phyloP scores from a whole-genome alignment of 257 asterid genomes.

The Orobanche coerulescens region DNA sequence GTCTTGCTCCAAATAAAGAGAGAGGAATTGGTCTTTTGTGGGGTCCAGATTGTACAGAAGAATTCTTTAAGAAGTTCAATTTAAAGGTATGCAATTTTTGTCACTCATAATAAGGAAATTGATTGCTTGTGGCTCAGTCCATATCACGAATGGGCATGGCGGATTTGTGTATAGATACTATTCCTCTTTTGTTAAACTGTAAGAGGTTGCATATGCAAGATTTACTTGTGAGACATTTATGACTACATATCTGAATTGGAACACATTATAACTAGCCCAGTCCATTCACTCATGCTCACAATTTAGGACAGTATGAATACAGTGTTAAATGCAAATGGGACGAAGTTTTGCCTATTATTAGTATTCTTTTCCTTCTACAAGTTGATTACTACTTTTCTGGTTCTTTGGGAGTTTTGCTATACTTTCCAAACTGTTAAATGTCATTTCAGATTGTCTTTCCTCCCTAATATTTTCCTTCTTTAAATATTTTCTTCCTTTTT shows the following conservation, averaged over 20 bases:
- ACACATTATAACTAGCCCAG: background rate
- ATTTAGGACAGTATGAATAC: background rate
- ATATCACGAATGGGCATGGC: background rate
- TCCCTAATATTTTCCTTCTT: too few species aligned
- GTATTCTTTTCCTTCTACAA: background rate
- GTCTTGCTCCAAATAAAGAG: slow-evolving; percentile 86
- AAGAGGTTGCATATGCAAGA: background rate
- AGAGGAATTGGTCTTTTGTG: slow-evolving; percentile 94
- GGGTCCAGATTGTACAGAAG: slow-evolving; percentile 97
- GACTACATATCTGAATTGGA: background rate
- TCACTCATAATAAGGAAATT: background rate
- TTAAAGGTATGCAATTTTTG: slow-evolving; percentile 48
- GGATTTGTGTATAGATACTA: background rate
- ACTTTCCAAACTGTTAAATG: background rate
- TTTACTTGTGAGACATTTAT: background rate
- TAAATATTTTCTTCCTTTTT: too few species aligned
- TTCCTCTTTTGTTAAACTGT: background rate
- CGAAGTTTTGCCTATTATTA: background rate
- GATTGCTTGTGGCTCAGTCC: background rate
- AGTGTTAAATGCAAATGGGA: background rate
- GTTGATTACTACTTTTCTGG: background rate
- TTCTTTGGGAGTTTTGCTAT: background rate
- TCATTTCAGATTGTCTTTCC: too few species aligned
- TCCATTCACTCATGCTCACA: background rate
- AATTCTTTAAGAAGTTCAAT: slow-evolving; percentile 62